A percentile compares a stretch with the other conserved stretches of the same genome.
Conservation (phyloP, 2,329 filamentous ascomycete genomes). For the Aspergillus versicolor region DNA sequence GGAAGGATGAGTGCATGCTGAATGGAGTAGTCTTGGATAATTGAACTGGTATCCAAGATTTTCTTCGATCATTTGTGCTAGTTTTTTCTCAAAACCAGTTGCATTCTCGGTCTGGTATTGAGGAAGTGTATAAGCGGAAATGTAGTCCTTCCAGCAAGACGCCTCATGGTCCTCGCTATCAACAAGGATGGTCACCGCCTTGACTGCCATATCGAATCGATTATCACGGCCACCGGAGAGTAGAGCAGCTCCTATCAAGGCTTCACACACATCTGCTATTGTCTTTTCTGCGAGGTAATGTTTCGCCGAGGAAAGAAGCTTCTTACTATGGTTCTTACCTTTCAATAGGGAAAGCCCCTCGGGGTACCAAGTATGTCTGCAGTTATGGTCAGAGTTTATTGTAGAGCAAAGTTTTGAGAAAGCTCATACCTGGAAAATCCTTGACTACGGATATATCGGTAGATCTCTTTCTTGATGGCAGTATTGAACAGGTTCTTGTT, state of each 20-base stretch:
- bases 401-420: neutral
- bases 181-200: slow-evolving; percentile 61
- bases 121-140: slow-evolving; percentile 65
- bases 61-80: slow-evolving; percentile 63
- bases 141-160: slow-evolving; percentile 71
- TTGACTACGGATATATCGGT: slow-evolving; percentile 78
- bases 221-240: slow-evolving; percentile 53
- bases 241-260: slow-evolving; percentile 82
- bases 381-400: slow-evolving; percentile 10
- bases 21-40: slow-evolving; percentile 73
- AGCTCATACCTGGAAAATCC: slow-evolving; percentile 66
- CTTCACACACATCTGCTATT: slow-evolving; percentile 91
- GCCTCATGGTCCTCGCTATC: slow-evolving; percentile 68
- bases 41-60: slow-evolving; percentile 67
- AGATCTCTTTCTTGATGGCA: slow-evolving; percentile 63
- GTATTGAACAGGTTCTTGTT: slow-evolving; percentile 85
- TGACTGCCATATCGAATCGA: slow-evolving; percentile 60
- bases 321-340: slow-evolving; percentile 64
- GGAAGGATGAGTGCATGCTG: slow-evolving; percentile 85
- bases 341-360: slow-evolving; percentile 69
- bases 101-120: slow-evolving; percentile 64
- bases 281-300: slow-evolving; percentile 83
- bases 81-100: slow-evolving; percentile 67
- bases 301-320: slow-evolving; percentile 39
- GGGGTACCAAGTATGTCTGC: slow-evolving; percentile 80